Evolutionary conservation across 2,329 filamentous ascomycete genomes (phyloP).

Genomic region (Chalaropsis thielavioides): DNA sequence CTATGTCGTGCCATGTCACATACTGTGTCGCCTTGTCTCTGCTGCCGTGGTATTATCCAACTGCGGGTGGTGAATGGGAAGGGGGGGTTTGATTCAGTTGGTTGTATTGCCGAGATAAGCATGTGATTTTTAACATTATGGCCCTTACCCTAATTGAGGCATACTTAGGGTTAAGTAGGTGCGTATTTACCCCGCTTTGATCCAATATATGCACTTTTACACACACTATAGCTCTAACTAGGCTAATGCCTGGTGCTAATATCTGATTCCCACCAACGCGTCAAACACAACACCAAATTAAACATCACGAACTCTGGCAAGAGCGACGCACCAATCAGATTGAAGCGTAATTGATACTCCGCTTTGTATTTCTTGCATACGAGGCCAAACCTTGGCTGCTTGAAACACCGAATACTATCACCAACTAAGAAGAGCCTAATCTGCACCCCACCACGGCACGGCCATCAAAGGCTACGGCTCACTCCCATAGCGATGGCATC

Average conservation of each 20-base stretch:
- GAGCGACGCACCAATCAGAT: background rate
- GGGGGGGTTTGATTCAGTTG: background rate
- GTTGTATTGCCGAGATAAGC: no score
- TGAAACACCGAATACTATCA: background rate
- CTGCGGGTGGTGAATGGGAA: background rate
- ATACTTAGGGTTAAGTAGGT: background rate
- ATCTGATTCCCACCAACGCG: background rate
- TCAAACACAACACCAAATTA: background rate
- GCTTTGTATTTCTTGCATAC: background rate
- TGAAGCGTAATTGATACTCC: background rate
- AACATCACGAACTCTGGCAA: background rate
- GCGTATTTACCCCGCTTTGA: background rate
- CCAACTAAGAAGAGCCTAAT: background rate
- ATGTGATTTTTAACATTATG: no score
- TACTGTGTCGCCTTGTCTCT: background rate
- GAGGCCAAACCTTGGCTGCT: background rate
- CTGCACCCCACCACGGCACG: background rate
- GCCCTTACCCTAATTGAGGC: background rate
- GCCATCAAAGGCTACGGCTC: background rate
- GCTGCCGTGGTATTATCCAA: background rate
- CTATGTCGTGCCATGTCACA: background rate
- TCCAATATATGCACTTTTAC: background rate
- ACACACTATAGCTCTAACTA: background rate
- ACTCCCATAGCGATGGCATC: conserved; percentile 16
- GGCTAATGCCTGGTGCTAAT: background rate